phyloP scores from a whole-genome alignment of 805 yeast genomes.

The Novakomyces olei region DNA sequence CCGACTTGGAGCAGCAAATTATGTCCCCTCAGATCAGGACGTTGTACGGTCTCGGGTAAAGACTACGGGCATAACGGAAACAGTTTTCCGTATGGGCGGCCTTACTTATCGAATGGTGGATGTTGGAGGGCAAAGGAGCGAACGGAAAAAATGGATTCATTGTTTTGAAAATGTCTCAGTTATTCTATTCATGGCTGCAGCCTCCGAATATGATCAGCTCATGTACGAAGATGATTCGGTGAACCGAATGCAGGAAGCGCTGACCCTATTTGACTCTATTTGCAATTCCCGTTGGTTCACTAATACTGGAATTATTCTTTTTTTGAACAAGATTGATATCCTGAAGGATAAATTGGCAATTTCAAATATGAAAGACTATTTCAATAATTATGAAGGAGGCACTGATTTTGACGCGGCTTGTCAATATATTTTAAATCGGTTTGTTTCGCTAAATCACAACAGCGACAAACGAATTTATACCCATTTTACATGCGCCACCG shows the following conservation, averaged over 20 bases:
- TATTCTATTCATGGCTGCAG: conserved; percentile 74
- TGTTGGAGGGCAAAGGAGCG: conserved; percentile 92
- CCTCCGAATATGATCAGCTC: conserved; percentile 77
- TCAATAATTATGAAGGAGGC: too few species aligned
- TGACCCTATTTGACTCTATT: conserved; percentile 70
- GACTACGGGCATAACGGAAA: conserved; percentile 80
- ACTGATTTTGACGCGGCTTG: too few species aligned
- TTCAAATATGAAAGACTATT: too few species aligned
- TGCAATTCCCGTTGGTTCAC: conserved; percentile 86
- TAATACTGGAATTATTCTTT: conserved; percentile 63
- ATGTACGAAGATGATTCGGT: conserved; percentile 37
- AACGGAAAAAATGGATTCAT: conserved; percentile 92
- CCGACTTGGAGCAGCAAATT: conserved; percentile 36
- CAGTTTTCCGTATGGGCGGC: conserved; percentile 52
- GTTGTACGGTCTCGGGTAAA: conserved; percentile 71
- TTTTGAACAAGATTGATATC: conserved; percentile 74
- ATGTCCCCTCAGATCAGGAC: conserved; percentile 55
- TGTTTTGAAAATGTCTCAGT: conserved; percentile 83
- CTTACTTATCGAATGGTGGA: conserved; percentile 46
- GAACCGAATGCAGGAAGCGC: conserved; percentile 54
- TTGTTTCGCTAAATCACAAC: too few species aligned
- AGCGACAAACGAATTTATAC: too few species aligned
- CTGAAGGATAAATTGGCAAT: conserved; percentile 71
- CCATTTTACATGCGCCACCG: too few species aligned
- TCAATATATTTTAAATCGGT: too few species aligned